These are phyloP conservation scores for Amylocystis lapponica DNA, from an alignment of 768 basidiomycete species.

Conservation along the genomic window DNA sequence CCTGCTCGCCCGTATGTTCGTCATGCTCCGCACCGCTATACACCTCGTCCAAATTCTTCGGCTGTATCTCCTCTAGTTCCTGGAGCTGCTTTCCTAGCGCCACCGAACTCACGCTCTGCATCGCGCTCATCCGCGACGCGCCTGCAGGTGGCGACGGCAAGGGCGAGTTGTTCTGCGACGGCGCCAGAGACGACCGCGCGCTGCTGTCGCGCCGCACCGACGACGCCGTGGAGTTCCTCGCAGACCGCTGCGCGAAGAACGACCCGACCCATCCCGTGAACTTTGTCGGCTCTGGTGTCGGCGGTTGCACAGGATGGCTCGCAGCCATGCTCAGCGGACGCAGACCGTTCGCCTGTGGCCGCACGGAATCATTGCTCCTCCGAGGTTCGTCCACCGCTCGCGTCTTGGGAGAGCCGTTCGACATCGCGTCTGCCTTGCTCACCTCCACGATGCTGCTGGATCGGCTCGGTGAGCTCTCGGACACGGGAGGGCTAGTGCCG, in stretches of 20 bases:
- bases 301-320: constrained; percentile 19
- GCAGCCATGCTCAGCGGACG: constrained; percentile 25
- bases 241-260: constrained; percentile 37
- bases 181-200: constrained; percentile 5
- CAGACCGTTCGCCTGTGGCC: constrained; percentile 10
- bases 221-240: constrained; percentile 26
- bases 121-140: constrained; percentile 8
- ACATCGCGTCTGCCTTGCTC: constrained; percentile 8
- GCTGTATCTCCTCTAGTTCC: constrained; percentile 5
- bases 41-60: constrained; percentile 15
- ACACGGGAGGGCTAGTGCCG: not conserved
- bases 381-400: constrained; percentile 1
- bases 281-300: constrained; percentile 6
- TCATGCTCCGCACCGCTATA: too few relatives aligned
- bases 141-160: constrained; percentile 6
- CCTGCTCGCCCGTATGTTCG: too few relatives aligned
- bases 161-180: constrained; percentile 13
- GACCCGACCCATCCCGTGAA: constrained; percentile 45
- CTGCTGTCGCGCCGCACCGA: constrained; percentile 1
- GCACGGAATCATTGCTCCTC: not conserved
- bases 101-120: not conserved
- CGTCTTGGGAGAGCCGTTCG: constrained; percentile 4
- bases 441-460: constrained; percentile 12
- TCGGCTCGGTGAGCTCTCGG: constrained; percentile 4
- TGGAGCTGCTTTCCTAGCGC: not conserved